A percentile compares a stretch with the other conserved stretches of the same genome.
phyloP scores from a whole-genome alignment of 2,329 filamentous ascomycete species.

The Diplocarpon rosae region DNA sequence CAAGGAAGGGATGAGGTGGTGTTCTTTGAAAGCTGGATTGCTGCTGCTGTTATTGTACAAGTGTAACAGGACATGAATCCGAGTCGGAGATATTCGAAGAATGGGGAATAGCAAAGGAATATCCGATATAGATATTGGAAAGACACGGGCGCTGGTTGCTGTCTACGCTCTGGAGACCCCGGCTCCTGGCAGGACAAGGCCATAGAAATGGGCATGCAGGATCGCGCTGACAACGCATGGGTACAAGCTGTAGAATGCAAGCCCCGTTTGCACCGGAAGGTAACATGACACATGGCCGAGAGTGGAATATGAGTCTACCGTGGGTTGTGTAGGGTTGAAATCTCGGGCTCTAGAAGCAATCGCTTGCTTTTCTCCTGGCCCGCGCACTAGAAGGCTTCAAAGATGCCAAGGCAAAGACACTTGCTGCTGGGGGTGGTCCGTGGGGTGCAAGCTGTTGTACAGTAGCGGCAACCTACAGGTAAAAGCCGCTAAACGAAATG shows the following conservation, averaged over 20 bases:
- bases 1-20: slow-evolving; percentile 15
- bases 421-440: background rate
- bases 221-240: slow-evolving; percentile 26
- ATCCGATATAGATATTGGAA: slow-evolving; percentile 25
- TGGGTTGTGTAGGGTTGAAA: slow-evolving; percentile 6
- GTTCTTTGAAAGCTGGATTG: slow-evolving; percentile 18
- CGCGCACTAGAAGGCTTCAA: background rate
- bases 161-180: slow-evolving; percentile 4
- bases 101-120: slow-evolving; percentile 24
- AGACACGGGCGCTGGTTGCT: slow-evolving; percentile 1
- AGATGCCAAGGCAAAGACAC: background rate
- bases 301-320: slow-evolving; percentile 4
- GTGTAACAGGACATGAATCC: slow-evolving; percentile 9
- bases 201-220: slow-evolving; percentile 21
- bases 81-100: slow-evolving; percentile 24
- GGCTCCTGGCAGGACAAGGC: slow-evolving; percentile 15
- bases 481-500: slow-evolving; percentile 14
- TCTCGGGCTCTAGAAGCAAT: slow-evolving; percentile 17
- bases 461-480: slow-evolving; percentile 5
- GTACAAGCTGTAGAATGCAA: slow-evolving; percentile 22
- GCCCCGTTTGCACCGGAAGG: slow-evolving; percentile 22
- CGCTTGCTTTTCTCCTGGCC: slow-evolving; percentile 11
- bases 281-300: slow-evolving; percentile 15
- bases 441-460: slow-evolving; percentile 1
- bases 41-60: slow-evolving; percentile 20